These are phyloP conservation scores for Starmera stellimalicola DNA, from an alignment of 1,139 yeast species.

Conservation along the genomic window DNA sequence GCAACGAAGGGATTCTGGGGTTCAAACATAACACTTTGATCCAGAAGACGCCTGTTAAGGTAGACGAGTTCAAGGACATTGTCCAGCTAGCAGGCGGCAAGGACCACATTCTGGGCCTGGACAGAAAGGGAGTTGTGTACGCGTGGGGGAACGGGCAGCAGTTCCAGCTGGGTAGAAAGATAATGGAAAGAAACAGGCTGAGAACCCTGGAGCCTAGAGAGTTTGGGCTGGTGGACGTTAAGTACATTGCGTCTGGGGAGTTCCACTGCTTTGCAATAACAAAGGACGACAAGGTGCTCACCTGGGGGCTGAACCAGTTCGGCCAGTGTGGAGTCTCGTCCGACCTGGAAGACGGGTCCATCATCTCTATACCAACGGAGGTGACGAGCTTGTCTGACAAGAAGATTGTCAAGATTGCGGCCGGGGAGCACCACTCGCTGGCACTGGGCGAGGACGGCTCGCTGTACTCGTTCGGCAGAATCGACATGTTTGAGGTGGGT, in stretches of 20 bases:
- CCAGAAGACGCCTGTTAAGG: conserved; percentile 60
- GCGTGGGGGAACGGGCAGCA: conserved; percentile 99
- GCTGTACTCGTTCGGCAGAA: conserved; percentile 79
- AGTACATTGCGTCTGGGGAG: conserved; percentile 84
- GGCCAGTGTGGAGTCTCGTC: conserved; percentile 87
- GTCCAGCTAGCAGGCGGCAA: conserved; percentile 90
- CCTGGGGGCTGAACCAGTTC: conserved; percentile 95
- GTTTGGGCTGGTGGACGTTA: conserved; percentile 68
- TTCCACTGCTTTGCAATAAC: conserved; percentile 93
- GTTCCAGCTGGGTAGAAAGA: conserved; percentile 79
- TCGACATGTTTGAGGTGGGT: conserved; percentile 90
- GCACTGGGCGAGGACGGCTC: conserved; percentile 67
- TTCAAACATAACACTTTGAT: conserved; percentile 56
- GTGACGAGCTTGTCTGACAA: conserved; percentile 51
- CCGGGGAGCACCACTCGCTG: conserved; percentile 91
- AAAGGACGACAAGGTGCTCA: conserved; percentile 54
- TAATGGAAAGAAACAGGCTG: conserved; percentile 66
- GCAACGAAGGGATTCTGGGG: conserved; percentile 86
- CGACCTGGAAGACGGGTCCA: conserved; percentile 70
- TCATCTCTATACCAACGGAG: conserved; percentile 67
- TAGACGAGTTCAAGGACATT: conserved; percentile 52
- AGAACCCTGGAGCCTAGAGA: conserved; percentile 68
- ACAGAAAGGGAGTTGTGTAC: conserved; percentile 74
- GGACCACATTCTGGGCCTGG: conserved; percentile 82
- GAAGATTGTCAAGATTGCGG: conserved; percentile 56